phyloP scores from a whole-genome alignment of 2,329 filamentous ascomycete species.

The Pseudonectria buxi region DNA sequence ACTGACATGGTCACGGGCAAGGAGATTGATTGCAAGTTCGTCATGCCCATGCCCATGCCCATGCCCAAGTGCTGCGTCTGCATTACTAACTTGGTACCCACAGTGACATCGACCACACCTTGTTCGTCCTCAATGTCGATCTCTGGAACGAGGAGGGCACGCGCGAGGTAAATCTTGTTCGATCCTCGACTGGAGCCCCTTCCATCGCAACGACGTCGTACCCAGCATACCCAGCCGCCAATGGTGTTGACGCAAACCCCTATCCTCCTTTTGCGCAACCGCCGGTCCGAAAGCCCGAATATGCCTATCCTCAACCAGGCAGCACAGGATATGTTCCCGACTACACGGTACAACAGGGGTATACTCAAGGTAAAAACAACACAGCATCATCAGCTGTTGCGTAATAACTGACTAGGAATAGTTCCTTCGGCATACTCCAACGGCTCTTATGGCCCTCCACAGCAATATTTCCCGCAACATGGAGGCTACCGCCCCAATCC shows the following conservation, averaged over 20 bases:
- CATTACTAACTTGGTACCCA: background rate
- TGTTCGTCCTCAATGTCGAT: slow-evolving; percentile 57
- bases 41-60: slow-evolving; percentile 7
- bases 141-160: slow-evolving; percentile 60
- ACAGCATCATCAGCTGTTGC: background rate
- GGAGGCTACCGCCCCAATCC: slow-evolving; percentile 25
- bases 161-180: slow-evolving; percentile 60
- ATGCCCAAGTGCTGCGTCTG: background rate
- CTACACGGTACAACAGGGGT: slow-evolving; percentile 25
- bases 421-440: slow-evolving; percentile 24
- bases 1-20: slow-evolving; percentile 66
- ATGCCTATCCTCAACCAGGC: slow-evolving; percentile 23
- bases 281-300: slow-evolving; percentile 33
- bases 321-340: slow-evolving; percentile 27
- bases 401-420: slow-evolving; percentile 6
- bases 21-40: slow-evolving; percentile 78
- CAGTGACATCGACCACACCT: slow-evolving; percentile 33
- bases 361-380: slow-evolving; percentile 24
- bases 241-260: slow-evolving; percentile 27
- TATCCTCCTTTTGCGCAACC: slow-evolving; percentile 27
- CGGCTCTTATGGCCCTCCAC: slow-evolving; percentile 29
- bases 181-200: slow-evolving; percentile 58
- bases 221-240: slow-evolving; percentile 58
- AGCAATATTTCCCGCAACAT: slow-evolving; percentile 31
- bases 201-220: slow-evolving; percentile 77